Conservation (phyloP, 2,329 filamentous ascomycete species). For the Aspergillus proliferans region DNA sequence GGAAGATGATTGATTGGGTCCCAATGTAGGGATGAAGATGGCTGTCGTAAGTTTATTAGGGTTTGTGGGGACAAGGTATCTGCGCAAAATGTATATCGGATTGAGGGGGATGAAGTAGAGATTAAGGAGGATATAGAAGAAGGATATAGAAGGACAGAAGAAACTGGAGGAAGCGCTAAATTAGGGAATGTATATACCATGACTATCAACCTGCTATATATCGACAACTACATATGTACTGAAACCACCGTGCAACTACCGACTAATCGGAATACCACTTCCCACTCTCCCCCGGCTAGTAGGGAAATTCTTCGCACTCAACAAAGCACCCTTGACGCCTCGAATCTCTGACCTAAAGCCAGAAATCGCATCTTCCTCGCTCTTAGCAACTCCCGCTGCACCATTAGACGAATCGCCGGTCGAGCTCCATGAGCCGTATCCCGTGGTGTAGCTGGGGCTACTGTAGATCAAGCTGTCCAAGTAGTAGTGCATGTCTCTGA, state of each 20-base stretch:
- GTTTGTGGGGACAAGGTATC: too few relatives aligned
- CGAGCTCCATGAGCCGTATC: constrained; percentile 31
- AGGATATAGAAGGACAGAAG: too few relatives aligned
- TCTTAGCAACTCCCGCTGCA: constrained; percentile 28
- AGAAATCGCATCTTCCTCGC: constrained; percentile 52
- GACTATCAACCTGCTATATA: neutral
- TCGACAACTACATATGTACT: neutral
- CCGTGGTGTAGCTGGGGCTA: constrained; percentile 21
- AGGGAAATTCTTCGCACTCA: constrained; percentile 59
- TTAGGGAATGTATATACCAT: neutral
- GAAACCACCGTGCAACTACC: constrained; percentile 4
- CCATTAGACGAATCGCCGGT: constrained; percentile 16
- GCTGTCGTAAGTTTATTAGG: too few relatives aligned
- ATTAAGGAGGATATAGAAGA: too few relatives aligned
- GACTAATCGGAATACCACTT: constrained; percentile 10
- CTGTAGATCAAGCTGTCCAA: constrained; percentile 44
- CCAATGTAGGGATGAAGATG: too few relatives aligned
- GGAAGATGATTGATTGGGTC: too few relatives aligned
- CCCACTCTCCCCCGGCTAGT: constrained; percentile 23
- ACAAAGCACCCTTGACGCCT: constrained; percentile 56
- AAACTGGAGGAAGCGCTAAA: too few relatives aligned
- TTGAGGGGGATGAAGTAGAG: too few relatives aligned
- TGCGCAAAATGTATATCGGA: too few relatives aligned
- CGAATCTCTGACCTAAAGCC: constrained; percentile 55
- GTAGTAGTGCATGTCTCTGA: constrained; percentile 47